A percentile compares a stretch with the other conserved stretches of the same genome.
These are phyloP conservation scores for Lomentospora prolificans DNA, from an alignment of 2,329 filamentous ascomycete genomes.

Conservation along the genomic window DNA sequence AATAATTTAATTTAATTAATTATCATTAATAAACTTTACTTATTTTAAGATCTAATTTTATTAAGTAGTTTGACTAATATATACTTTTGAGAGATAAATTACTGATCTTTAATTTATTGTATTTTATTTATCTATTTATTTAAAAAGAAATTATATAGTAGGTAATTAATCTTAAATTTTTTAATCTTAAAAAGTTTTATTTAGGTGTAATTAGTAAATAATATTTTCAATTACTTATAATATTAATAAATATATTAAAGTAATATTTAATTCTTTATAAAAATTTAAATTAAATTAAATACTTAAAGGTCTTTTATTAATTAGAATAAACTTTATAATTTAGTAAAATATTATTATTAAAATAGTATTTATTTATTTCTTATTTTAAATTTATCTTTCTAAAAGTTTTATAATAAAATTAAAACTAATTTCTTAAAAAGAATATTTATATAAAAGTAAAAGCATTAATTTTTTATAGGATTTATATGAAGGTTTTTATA, in stretches of 20 bases:
- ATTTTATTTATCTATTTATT: background rate
- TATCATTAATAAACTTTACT: background rate
- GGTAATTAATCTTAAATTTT: background rate
- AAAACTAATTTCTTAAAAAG: background rate
- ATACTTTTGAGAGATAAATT: background rate
- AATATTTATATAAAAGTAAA: background rate
- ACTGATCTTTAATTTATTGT: background rate
- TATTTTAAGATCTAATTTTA: background rate
- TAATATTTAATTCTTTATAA: background rate
- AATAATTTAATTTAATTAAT: background rate
- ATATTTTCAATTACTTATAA: background rate
- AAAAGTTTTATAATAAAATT: background rate
- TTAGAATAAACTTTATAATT: background rate
- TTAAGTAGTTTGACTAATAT: background rate
- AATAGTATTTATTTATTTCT: background rate
- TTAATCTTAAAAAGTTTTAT: background rate
- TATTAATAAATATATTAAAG: background rate
- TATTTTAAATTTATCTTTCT: background rate
- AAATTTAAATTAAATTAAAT: background rate
- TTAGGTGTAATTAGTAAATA: background rate
- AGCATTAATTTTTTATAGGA: background rate
- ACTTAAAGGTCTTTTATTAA: background rate
- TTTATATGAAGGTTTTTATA: background rate
- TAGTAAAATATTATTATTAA: background rate
- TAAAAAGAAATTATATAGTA: background rate